Evolutionary conservation across 306 rosid species (phyloP), one percentile per base, ranked within the genome.

Genomic region (Acacia confusa): DNA sequence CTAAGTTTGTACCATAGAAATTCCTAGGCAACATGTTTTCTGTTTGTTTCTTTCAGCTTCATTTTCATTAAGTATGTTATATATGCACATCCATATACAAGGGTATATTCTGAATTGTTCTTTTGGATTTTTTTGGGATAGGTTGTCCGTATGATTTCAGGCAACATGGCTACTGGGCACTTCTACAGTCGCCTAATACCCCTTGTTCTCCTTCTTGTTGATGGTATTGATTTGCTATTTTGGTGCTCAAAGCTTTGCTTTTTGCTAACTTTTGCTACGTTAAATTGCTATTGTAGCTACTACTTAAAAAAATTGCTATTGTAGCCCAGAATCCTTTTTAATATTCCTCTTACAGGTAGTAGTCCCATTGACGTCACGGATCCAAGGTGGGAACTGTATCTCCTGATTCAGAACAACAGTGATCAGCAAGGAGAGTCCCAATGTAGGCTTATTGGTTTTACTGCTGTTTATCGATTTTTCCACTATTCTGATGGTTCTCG

Each of bases 361-460:
- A 92, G 97, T 81, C 97, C 99, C 57, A 95, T 95, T 17, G 97
- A 95, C 78, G 90, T 95, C 14, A 73, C 85, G 68, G 99, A 95
- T 86, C 78, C 97, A 55, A 80, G 87, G 13, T 95, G 99, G 99
- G 99, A 95, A 91, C 65, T 95, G 89, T 95, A 92, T 81, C 81
- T 90, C 13, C 82, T 95, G 80, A 71, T 86, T 75, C 93, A 88
- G 88, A 91, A 84, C 89, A 83, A 79, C 85, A 84, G 72, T 48
- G 84, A 87, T 79, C 84, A 85, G 79, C 89, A 84, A 79, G 97
- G 87, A 32, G 90, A 89, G 27, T 41, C 61, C 67, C 85, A 78
- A 70, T 80, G 66, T 79, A 63, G 76, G 77, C 81, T 95, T 87
- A 88, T 91, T 78, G 99, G 99, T 82, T 95, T 93, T 79, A 80